These are phyloP conservation scores for Chytriomyces hyalinus DNA, from an alignment of 192 early-diverging fungal species.

Conservation along the genomic window DNA sequence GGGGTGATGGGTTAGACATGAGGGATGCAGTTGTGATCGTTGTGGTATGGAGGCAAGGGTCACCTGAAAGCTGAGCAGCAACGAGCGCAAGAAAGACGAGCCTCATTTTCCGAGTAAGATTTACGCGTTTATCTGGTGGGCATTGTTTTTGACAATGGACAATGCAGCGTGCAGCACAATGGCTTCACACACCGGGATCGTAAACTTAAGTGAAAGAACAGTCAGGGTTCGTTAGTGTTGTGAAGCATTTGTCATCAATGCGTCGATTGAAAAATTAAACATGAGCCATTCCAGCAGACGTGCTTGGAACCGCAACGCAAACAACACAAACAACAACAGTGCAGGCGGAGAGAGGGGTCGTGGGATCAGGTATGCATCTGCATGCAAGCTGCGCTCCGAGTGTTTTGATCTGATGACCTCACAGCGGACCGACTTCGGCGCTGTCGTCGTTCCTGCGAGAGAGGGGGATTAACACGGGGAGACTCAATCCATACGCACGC, in stretches of 20 bases:
- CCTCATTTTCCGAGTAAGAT: no score
- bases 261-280: neutral
- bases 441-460: conserved; percentile 35
- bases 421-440: conserved; percentile 25
- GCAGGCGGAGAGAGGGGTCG: neutral
- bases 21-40: no score
- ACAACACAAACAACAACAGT: neutral
- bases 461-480: conserved; percentile 30
- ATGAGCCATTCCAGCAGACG: conserved; percentile 23
- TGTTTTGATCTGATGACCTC: neutral
- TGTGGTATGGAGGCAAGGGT: no score
- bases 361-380: neutral
- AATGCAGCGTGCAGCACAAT: no score
- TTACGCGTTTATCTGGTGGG: no score
- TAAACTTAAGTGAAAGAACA: neutral
- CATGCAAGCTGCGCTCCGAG: neutral
- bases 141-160: no score
- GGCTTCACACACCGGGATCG: neutral
- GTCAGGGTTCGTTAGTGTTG: neutral
- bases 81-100: no score
- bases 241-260: neutral
- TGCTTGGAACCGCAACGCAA: conserved; percentile 12
- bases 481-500: conserved; percentile 32
- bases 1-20: no score
- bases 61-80: no score